A percentile compares a stretch with the other conserved stretches of the same genome.
Conservation (phyloP, 2,329 filamentous ascomycete genomes). For the Aspergillus nomiae region DNA sequence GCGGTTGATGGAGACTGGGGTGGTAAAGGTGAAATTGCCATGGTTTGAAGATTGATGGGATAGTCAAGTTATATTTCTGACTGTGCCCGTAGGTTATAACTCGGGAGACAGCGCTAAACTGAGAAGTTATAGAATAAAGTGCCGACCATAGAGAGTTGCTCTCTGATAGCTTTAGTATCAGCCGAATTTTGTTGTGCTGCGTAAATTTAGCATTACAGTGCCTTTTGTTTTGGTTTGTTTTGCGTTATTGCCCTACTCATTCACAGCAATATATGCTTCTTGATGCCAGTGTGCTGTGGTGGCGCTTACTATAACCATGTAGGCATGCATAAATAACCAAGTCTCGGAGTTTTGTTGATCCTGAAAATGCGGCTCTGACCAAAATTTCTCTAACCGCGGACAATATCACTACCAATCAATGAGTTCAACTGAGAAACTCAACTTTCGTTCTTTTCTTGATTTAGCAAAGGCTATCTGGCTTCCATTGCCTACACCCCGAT, state of each 20-base stretch:
- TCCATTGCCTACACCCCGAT: not conserved
- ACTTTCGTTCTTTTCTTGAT: not conserved
- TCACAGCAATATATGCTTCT: not conserved
- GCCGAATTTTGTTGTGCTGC: not conserved
- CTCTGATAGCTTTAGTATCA: not conserved
- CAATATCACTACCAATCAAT: not conserved
- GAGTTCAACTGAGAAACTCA: not conserved
- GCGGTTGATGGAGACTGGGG: slow-evolving; percentile 39
- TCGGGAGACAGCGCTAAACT: not conserved
- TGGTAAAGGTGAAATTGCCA: slow-evolving; percentile 48
- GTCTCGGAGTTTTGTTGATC: slow-evolving; percentile 36
- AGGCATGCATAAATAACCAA: not conserved
- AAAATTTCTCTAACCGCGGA: slow-evolving; percentile 29
- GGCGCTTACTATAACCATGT: too few species aligned
- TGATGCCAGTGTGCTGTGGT: not conserved
- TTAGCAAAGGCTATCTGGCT: not conserved
- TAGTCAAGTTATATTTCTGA: not conserved
- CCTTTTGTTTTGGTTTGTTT: not conserved
- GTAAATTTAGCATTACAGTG: not conserved
- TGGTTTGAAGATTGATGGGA: slow-evolving; percentile 13
- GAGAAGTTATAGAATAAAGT: not conserved
- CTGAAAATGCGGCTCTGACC: slow-evolving; percentile 20
- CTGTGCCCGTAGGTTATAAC: not conserved
- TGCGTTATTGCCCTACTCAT: not conserved
- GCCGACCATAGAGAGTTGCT: not conserved